These are phyloP conservation scores for Lactifluus pinguis DNA, from an alignment of 768 basidiomycete genomes.

Conservation along the genomic window DNA sequence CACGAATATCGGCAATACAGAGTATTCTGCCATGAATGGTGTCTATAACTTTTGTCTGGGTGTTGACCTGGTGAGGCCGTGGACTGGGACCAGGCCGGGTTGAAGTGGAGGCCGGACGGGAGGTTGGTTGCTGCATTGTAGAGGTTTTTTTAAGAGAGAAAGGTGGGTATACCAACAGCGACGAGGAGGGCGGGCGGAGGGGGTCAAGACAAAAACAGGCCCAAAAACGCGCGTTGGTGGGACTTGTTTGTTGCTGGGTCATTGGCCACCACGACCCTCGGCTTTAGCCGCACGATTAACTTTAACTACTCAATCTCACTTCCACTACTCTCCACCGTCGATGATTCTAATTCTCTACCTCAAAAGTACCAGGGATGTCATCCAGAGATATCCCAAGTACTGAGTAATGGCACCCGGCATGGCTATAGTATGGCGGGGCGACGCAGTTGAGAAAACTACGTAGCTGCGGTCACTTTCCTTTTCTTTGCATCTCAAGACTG, in stretches of 20 bases:
- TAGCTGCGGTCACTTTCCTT: constrained; percentile 23
- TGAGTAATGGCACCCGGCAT: constrained; percentile 44
- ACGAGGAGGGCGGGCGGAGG: neutral
- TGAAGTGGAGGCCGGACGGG: constrained; percentile 53
- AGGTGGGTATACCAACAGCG: neutral
- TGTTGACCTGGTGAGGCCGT: constrained; percentile 51
- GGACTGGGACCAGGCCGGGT: constrained; percentile 52
- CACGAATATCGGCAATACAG: constrained; percentile 91
- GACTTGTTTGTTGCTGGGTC: neutral
- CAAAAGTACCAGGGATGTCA: constrained; percentile 47
- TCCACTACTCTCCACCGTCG: constrained; percentile 8
- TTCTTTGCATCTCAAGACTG: neutral
- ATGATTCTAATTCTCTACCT: constrained; percentile 36
- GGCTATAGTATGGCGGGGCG: constrained; percentile 39
- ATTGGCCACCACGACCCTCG: neutral
- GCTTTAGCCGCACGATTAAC: neutral
- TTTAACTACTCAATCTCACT: neutral
- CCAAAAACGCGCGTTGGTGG: neutral
- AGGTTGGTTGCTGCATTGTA: constrained; percentile 41
- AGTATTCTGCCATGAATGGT: constrained; percentile 78
- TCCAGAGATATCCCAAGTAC: constrained; percentile 45
- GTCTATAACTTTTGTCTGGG: constrained; percentile 73
- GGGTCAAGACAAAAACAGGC: neutral
- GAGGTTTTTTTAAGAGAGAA: neutral
- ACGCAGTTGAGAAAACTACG: constrained; percentile 38